A percentile compares a stretch with the other conserved stretches of the same genome.
Conservation (phyloP, 192 early-diverging fungal genomes). For the Chytriomyces hyalinus region DNA sequence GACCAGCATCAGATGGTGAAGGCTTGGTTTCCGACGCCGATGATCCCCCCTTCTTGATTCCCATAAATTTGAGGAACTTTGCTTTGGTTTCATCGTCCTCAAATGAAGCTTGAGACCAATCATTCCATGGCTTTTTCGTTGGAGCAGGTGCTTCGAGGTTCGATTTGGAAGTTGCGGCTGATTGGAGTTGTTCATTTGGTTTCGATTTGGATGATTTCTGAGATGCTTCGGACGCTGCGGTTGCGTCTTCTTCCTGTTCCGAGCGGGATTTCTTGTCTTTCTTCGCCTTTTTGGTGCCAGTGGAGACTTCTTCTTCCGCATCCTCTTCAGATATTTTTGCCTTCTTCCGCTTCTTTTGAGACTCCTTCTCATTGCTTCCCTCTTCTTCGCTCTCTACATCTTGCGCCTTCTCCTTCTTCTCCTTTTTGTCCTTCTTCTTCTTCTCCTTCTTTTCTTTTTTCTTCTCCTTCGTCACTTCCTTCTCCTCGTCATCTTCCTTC, state of each 20-base stretch:
- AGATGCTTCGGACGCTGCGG: neutral
- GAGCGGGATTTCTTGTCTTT: neutral
- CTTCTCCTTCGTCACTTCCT: neutral
- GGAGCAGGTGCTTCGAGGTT: neutral
- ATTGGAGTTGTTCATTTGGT: neutral
- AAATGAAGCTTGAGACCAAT: slow-evolving; percentile 25
- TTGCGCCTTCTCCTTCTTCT: neutral
- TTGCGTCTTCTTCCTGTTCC: neutral
- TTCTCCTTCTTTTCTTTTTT: slow-evolving; percentile 17
- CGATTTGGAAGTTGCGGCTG: neutral
- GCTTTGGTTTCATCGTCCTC: slow-evolving; percentile 13
- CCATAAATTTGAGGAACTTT: slow-evolving; percentile 7
- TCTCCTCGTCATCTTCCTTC: neutral
- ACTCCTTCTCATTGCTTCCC: neutral
- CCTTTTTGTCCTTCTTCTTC: neutral
- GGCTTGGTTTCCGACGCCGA: neutral
- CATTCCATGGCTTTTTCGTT: slow-evolving; percentile 29
- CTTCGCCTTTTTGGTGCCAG: neutral
- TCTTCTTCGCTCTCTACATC: neutral
- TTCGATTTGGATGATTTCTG: slow-evolving; percentile 14
- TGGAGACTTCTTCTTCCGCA: neutral
- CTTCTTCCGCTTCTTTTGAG: slow-evolving; percentile 13
- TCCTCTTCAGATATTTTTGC: neutral
- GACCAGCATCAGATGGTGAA: slow-evolving; percentile 1
- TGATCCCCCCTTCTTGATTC: neutral